A percentile compares a stretch with the other conserved stretches of the same genome.
Evolutionary conservation across 2,329 filamentous ascomycete genomes (phyloP).

Genomic region (Aspergillus sp.): DNA sequence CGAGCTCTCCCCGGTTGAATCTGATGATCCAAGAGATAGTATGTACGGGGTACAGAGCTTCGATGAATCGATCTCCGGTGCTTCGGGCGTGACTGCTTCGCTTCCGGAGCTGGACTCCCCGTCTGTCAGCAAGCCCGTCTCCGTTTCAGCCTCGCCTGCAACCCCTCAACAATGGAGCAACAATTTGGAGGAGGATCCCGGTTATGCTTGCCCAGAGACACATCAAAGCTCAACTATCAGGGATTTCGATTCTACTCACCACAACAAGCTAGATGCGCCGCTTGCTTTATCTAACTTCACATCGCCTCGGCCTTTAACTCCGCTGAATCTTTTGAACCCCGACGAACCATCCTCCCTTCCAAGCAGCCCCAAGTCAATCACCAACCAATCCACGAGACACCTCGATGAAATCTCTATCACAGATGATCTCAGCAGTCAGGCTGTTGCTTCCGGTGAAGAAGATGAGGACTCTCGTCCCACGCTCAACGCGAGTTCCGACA

Average conservation of each 20-base stretch:
- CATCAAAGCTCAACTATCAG: conserved; percentile 35
- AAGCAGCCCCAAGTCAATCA: conserved; percentile 60
- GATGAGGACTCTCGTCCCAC: conserved; percentile 44
- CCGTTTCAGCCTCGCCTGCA: conserved; percentile 8
- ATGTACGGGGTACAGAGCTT: conserved; percentile 60
- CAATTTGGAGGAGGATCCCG: conserved; percentile 19
- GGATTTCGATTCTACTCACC: conserved; percentile 21
- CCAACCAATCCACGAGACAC: conserved; percentile 57
- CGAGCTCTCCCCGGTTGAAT: conserved; percentile 25
- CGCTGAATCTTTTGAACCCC: conserved; percentile 46
- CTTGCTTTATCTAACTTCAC: conserved; percentile 24
- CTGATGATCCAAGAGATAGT: conserved; percentile 40
- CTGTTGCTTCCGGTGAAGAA: conserved; percentile 56
- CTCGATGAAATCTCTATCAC: conserved; percentile 58
- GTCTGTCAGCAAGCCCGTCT: conserved; percentile 7
- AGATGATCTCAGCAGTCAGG: conserved; percentile 58
- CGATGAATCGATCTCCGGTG: conserved; percentile 48
- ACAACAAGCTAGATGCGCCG: conserved; percentile 17
- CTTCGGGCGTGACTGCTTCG: conserved; percentile 30
- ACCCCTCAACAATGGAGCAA: conserved; percentile 8
- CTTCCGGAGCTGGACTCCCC: conserved; percentile 8
- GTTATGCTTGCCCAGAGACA: conserved; percentile 21
- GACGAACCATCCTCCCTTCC: conserved; percentile 52
- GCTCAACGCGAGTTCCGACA: conserved; percentile 32
- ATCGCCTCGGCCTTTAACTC: conserved; percentile 47